These are phyloP conservation scores for Lasiosphaeriaceae sp. DNA, from an alignment of 495 filamentous ascomycete species.

Conservation along the genomic window DNA sequence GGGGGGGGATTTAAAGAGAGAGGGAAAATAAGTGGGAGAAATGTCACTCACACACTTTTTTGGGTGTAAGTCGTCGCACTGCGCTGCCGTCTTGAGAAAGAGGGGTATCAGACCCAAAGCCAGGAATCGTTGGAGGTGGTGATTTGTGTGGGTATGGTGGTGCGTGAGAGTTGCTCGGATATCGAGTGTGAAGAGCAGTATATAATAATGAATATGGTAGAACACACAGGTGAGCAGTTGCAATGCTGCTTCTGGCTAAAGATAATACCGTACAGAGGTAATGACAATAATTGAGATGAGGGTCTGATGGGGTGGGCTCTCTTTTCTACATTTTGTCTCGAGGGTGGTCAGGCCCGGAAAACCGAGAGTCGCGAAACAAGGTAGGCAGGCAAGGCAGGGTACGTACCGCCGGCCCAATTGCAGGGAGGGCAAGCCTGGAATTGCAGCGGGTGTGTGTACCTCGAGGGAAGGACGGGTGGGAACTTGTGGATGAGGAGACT, in stretches of 20 bases:
- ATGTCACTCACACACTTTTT: constrained; percentile 28
- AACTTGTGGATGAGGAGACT: constrained; percentile 22
- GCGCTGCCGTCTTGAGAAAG: constrained; percentile 28
- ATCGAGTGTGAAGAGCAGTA: not conserved
- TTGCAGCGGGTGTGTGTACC: constrained; percentile 23
- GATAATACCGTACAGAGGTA: constrained; percentile 17
- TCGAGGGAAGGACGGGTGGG: constrained; percentile 20
- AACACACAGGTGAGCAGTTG: constrained; percentile 18
- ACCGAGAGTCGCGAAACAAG: constrained; percentile 9
- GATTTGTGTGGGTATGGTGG: constrained; percentile 6
- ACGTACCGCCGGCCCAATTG: constrained; percentile 24
- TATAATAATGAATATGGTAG: constrained; percentile 11
- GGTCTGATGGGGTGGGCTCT: constrained; percentile 20
- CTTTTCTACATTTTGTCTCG: constrained; percentile 27
- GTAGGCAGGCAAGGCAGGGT: constrained; percentile 4
- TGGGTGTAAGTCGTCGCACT: constrained; percentile 31
- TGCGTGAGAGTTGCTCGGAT: constrained; percentile 1
- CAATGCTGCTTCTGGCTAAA: constrained; percentile 26
- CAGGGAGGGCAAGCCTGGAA: constrained; percentile 12
- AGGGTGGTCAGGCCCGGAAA: constrained; percentile 23
- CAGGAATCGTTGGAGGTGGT: constrained; percentile 9
- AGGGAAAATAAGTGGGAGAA: constrained; percentile 15
- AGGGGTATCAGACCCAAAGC: constrained; percentile 27
- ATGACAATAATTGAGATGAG: constrained; percentile 24
- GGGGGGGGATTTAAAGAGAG: constrained; percentile 3